These are phyloP conservation scores for Cyclocybe aegerita DNA, from an alignment of 768 basidiomycete species.

Conservation along the genomic window DNA sequence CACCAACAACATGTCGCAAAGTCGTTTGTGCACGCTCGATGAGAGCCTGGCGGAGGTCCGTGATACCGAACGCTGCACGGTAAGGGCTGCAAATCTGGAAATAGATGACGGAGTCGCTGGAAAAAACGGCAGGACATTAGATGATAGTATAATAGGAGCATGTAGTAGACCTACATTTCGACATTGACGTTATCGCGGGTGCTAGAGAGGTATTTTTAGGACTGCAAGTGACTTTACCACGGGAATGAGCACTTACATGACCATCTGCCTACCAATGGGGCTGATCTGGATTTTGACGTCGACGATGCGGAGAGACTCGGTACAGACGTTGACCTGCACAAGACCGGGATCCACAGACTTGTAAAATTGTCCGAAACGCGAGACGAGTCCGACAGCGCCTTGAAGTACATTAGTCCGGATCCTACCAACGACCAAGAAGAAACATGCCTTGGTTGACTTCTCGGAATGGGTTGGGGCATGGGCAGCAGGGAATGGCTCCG, in stretches of 20 bases:
- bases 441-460: slow-evolving; percentile 77
- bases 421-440: slow-evolving; percentile 4
- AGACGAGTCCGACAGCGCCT: slow-evolving; percentile 90
- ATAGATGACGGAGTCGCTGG: slow-evolving; percentile 89
- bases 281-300: slow-evolving; percentile 97
- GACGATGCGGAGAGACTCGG: slow-evolving; percentile 81
- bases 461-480: slow-evolving; percentile 82
- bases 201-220: slow-evolving; percentile 27
- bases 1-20: slow-evolving; percentile 95
- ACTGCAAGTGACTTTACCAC: not conserved
- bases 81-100: slow-evolving; percentile 91
- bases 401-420: slow-evolving; percentile 7
- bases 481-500: slow-evolving; percentile 84
- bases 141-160: slow-evolving; percentile 1
- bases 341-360: slow-evolving; percentile 93
- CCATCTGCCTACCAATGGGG: slow-evolving; percentile 80
- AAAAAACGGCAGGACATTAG: slow-evolving; percentile 6
- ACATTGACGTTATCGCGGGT: slow-evolving; percentile 97
- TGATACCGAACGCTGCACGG: slow-evolving; percentile 92
- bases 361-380: slow-evolving; percentile 95
- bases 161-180: slow-evolving; percentile 62
- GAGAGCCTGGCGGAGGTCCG: slow-evolving; percentile 83
- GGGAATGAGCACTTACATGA: slow-evolving; percentile 53
- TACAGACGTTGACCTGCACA: slow-evolving; percentile 91
- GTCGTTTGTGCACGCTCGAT: slow-evolving; percentile 91